phyloP scores from a whole-genome alignment of 768 basidiomycete species.

The Tubosaeta sp. region DNA sequence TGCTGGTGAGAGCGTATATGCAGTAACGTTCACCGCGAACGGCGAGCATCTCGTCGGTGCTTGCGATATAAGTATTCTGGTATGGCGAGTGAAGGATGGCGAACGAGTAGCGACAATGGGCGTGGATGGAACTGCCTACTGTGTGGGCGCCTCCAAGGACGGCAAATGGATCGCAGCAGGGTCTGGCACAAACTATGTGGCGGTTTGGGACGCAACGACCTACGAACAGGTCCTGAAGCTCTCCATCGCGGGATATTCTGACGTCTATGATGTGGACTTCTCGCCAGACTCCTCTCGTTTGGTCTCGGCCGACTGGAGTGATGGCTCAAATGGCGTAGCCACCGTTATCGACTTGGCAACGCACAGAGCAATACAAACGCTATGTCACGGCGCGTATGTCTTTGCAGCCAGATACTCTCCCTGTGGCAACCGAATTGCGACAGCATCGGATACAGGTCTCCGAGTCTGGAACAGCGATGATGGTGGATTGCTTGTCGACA shows the following conservation, averaged over 20 bases:
- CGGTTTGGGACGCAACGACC: not conserved
- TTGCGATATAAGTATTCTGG: too few relatives aligned
- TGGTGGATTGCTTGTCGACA: not conserved
- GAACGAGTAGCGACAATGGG: not conserved
- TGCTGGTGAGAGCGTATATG: too few relatives aligned
- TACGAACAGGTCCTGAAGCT: not conserved
- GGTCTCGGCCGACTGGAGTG: not conserved
- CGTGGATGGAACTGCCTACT: not conserved
- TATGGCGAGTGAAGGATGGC: not conserved
- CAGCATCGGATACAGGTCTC: not conserved
- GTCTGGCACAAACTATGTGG: too few relatives aligned
- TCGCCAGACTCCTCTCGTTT: not conserved
- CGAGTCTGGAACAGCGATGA: slow-evolving; percentile 1
- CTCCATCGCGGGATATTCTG: too few relatives aligned
- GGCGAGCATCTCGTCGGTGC: too few relatives aligned
- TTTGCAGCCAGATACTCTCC: not conserved
- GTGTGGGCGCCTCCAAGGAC: not conserved
- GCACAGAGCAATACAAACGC: too few relatives aligned
- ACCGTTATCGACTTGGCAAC: not conserved
- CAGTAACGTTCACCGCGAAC: too few relatives aligned
- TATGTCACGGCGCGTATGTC: too few relatives aligned
- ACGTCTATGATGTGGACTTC: not conserved
- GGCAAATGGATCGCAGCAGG: slow-evolving; percentile 7
- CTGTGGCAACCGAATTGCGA: not conserved
- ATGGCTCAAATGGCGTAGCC: not conserved